Evolutionary conservation across 129 eudicot species (phyloP), one percentile per base, ranked within the genome.

Genomic region (Scalesia atractyloides): DNA sequence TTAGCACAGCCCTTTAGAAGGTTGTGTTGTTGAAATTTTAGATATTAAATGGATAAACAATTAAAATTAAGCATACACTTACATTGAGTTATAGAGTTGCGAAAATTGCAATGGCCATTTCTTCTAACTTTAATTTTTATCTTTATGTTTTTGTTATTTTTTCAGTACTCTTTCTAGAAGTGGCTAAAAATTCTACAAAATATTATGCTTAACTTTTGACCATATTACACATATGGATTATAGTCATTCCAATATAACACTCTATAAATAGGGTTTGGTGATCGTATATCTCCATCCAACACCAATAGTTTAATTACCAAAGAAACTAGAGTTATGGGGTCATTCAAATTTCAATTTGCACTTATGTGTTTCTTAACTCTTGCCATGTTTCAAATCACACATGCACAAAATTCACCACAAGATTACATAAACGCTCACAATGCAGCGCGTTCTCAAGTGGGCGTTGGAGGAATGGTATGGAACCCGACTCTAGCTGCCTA

Each of bases 361-460:
- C 65, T 60, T 30, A 1, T 6, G 33, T 60, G 65, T 60, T 60
- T 60, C 65, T 11, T 60, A 4, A 26, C 43, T 60, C 18, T 60
- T 11, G 43, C 65, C 65, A 60, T 60, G 16, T 33, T 60, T 60
- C 65, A 30, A 10, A 26, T 2, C 41, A 26, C 65, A 17, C 41
- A 12, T 26, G 65, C 65, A 60, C 65, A 60, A 60, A 60, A 60
- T 16, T 60, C 65, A 3, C 65, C 39, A 60, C 43, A 26, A 60
- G 65, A 60, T 60, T 60, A 24, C 43, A 4, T 60, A 30, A 3
- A 13, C 14, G 65, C 65, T 26, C 65, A 60, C 43, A 60, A 60
- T 60, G 36, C 41, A 8, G 65, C 65, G 14, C 65, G 65, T 14
- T 37, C 65, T 9, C 18, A 60, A 60, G 65, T 60, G 30, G 64